Evolutionary conservation across 305 asterid species (phyloP), one percentile per base, ranked within the genome.

Genomic region (Fraxinus latifolia): DNA sequence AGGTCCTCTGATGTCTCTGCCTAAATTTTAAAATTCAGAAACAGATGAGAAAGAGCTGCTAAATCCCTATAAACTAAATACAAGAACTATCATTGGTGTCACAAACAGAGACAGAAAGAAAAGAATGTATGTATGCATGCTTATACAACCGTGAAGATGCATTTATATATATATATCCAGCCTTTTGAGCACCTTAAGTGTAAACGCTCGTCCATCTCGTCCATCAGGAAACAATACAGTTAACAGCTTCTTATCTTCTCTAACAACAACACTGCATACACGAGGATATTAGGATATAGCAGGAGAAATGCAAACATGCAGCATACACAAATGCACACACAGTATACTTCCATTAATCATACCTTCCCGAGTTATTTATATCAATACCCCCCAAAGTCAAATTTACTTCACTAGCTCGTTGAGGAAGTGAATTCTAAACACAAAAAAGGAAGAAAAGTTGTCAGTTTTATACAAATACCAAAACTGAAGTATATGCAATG

Each of bases 191-290:
- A 96, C 99, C 98, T 96, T 95, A 76, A 95, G 97, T 74, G 97
- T 94, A 90, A 96, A 96, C 29, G 99, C 98, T 34, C 98, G 91
- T 29, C 98, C 99, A 89, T 96, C 98, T 23, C 99, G 91, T 33
- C 97, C 98, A 89, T 96, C 98, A 42, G 98, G 98, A 87, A 96
- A 96, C 85, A 95, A 87, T 78, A 96, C 99, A 77, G 99, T 93
- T 62, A 94, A 87, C 80, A 96, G 88, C 80, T 95, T 96, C 89
- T 96, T 96, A 88, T 96, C 99, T 90, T 96, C 99, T 89, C 98
- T 93, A 76, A 94, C 97, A 84, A 93, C 97, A 88, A 95, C 99
- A 88, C 98, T 96, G 86, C 89, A 90, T 73, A 84, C 33, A 74
- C 23, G 80, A 83, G 76, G 14, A 23, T 29, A 82, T 79, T 83